A percentile compares a stretch with the other conserved stretches of the same genome.
phyloP scores from a whole-genome alignment of 306 rosid species.

The Vicia villosa region DNA sequence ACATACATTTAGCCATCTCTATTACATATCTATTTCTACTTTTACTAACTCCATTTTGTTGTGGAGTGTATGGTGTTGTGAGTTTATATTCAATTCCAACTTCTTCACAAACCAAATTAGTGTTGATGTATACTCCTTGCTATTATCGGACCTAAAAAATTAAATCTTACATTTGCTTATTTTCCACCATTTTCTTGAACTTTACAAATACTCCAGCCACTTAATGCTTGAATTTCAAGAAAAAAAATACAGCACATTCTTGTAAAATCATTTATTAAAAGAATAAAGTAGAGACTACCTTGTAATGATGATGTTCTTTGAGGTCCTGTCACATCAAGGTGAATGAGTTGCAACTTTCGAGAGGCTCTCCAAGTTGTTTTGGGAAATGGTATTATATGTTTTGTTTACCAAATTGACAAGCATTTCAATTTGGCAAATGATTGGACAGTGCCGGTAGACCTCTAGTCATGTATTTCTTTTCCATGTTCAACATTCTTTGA shows the following conservation, averaged over 20 bases:
- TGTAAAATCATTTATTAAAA: not conserved
- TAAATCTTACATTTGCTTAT: too few species aligned
- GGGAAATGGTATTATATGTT: too few species aligned
- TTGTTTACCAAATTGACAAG: too few species aligned
- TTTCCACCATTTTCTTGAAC: not conserved
- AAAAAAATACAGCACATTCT: not conserved
- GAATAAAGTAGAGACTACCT: not conserved
- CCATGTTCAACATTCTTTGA: too few species aligned
- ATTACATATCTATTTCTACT: not conserved
- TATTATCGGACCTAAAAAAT: not conserved
- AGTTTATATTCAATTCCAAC: not conserved
- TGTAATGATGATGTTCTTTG: not conserved
- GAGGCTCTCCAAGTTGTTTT: too few species aligned
- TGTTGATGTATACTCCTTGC: not conserved
- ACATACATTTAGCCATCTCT: not conserved
- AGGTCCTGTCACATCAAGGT: not conserved
- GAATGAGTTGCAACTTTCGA: too few species aligned
- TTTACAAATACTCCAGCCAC: not conserved
- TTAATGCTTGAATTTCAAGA: constrained; percentile 1
- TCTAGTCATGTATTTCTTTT: too few species aligned
- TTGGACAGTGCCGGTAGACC: too few species aligned
- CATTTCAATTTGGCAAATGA: too few species aligned
- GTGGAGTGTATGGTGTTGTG: not conserved
- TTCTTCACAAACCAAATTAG: not conserved
- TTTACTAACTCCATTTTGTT: constrained; percentile 16